Evolutionary conservation across 495 filamentous ascomycete genomes (phyloP).

Genomic region (Amorphotheca resinae): DNA sequence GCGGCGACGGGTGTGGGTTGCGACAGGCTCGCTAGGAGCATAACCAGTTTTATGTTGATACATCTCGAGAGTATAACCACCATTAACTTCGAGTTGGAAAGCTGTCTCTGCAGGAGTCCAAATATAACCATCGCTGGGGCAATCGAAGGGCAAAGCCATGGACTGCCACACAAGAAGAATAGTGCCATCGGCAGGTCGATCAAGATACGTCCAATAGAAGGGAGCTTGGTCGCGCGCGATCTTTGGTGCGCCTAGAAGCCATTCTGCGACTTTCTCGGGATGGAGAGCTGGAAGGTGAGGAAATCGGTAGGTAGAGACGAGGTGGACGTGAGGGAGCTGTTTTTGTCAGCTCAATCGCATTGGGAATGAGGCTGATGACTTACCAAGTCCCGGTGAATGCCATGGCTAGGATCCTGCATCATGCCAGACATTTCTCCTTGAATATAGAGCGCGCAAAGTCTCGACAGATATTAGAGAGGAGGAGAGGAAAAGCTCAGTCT

Average conservation of each 20-base stretch:
- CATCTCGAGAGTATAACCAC: conserved; percentile 73
- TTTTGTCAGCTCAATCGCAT: not conserved
- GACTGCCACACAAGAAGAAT: conserved; percentile 84
- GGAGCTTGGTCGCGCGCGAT: conserved; percentile 62
- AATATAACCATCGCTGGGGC: conserved; percentile 82
- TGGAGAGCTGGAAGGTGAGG: conserved; percentile 52
- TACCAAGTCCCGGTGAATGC: conserved; percentile 52
- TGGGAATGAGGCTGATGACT: conserved; percentile 10
- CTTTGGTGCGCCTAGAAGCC: conserved; percentile 66
- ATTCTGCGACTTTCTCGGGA: conserved; percentile 58
- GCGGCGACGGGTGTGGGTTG: conserved; percentile 64
- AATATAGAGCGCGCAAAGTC: too few species aligned
- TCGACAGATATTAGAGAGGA: too few species aligned
- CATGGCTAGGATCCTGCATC: conserved; percentile 54
- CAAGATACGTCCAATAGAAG: conserved; percentile 86
- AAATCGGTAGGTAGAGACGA: conserved; percentile 66
- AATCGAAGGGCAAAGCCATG: conserved; percentile 47
- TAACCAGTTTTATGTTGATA: conserved; percentile 70
- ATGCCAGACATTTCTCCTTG: too few species aligned
- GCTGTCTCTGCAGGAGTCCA: conserved; percentile 72
- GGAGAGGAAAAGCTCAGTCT: too few species aligned
- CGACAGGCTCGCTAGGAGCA: conserved; percentile 51
- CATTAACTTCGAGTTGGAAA: conserved; percentile 50
- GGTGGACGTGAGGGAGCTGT: conserved; percentile 58
- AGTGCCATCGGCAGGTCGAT: conserved; percentile 66